A percentile compares a stretch with the other conserved stretches of the same genome.
These are phyloP conservation scores for Dendrostoma leiphaemia DNA, from an alignment of 2,329 filamentous ascomycete species.

Conservation along the genomic window DNA sequence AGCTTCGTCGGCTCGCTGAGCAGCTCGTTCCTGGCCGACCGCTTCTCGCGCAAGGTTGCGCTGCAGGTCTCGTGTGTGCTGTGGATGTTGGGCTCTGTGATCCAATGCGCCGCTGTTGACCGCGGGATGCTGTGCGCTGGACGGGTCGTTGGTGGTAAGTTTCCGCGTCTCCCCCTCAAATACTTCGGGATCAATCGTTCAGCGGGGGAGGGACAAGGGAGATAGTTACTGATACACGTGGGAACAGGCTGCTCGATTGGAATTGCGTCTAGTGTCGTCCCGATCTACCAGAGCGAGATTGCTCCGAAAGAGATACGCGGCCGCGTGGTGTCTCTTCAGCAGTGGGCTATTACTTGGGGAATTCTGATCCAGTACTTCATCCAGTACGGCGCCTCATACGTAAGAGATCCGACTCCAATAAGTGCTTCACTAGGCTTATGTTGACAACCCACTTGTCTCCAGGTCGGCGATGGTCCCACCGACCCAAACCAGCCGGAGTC, in stretches of 20 bases:
- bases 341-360: slow-evolving; percentile 71
- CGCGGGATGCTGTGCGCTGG: slow-evolving; percentile 72
- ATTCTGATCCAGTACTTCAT: slow-evolving; percentile 67
- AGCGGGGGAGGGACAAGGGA: too few relatives aligned
- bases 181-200: too few relatives aligned
- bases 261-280: slow-evolving; percentile 69
- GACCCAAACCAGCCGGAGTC: slow-evolving; percentile 48
- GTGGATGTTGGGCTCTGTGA: slow-evolving; percentile 49
- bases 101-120: slow-evolving; percentile 62
- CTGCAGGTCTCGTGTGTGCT: slow-evolving; percentile 49
- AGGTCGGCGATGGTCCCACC: slow-evolving; percentile 47
- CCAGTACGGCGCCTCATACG: slow-evolving; percentile 58
- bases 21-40: slow-evolving; percentile 50
- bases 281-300: slow-evolving; percentile 68
- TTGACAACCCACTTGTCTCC: too few relatives aligned
- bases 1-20: slow-evolving; percentile 59
- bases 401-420: not conserved
- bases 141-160: slow-evolving; percentile 49
- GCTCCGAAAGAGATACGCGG: slow-evolving; percentile 57
- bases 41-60: slow-evolving; percentile 46
- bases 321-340: slow-evolving; percentile 62
- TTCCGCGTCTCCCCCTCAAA: too few relatives aligned
- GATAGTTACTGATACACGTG: not conserved
- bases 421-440: too few relatives aligned
- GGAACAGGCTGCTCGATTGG: slow-evolving; percentile 73